Base-by-base conservation (phyloP, 257 asterid species). In the Nicotiana benthamiana region DNA sequence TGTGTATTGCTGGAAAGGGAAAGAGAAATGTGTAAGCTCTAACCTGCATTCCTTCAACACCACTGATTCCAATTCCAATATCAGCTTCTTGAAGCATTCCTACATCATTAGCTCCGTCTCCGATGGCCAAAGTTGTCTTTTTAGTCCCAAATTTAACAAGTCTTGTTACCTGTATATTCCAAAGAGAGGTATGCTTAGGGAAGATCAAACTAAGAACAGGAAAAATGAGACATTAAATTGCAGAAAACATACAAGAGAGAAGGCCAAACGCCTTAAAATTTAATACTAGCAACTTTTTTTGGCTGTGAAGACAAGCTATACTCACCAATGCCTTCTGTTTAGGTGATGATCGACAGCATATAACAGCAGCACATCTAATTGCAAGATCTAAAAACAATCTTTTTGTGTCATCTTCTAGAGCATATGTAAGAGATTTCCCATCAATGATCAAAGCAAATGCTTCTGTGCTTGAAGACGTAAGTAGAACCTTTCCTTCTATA, bases 21-120 rank as follows among this genome's bases (percentile, higher is more conserved):
- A 16, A 60, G 52, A 24, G 26, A 27, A 43, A 81, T 36, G 2
- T n/a, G 26, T 13, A 12, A 70, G 76, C 36, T 75, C 57, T 17
- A 62, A 92, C 98, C 92, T 96, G 99, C 99, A 96, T 96, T 83
- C 99, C 99, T 84, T 96, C 99, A 24, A 93, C 97, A 2, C 99
- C 99, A 79, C 99, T 96, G 66, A 96, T 96, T 65, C 99, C 99
- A 6, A 96, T 91, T 56, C 99, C 98, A 20, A 96, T 94, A 83
- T 96, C 99, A 17, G 99, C 99, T 90, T 94, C 99, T 87, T 96
- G 99, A 80, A 96, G 98, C 99, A 96, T 96, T 83, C 99, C 99
- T 59, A 96, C 99, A 36, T 96, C 99, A 75, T 96, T 96, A 36
- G 99, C 99, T 64, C 99, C 99, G 79, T 96, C 99, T 11, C 99